Percentiles rank a stretch among this genome's conserved stretches.
These are phyloP conservation scores for Actinidia polygama DNA, from an alignment of 179 eudicot genomes.

Conservation along the genomic window DNA sequence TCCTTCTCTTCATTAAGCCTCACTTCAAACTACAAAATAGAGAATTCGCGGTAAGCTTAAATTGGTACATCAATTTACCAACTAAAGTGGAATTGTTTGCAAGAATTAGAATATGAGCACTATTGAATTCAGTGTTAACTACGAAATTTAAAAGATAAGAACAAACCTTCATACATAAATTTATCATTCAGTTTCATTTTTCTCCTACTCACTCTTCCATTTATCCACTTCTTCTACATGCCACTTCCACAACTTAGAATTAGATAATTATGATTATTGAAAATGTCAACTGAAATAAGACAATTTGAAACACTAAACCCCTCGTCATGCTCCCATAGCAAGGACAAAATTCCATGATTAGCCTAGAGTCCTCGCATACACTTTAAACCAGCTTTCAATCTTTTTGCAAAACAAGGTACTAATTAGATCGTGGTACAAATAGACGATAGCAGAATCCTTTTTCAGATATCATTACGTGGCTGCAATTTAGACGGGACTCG, in stretches of 20 bases:
- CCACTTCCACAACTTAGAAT: background rate
- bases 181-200: background rate
- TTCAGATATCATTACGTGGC: background rate
- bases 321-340: background rate
- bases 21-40: slow-evolving; percentile 58
- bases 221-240: background rate
- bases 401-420: background rate
- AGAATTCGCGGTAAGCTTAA: background rate
- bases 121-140: no score
- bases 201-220: background rate
- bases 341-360: background rate
- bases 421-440: background rate
- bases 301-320: background rate
- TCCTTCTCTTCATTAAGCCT: slow-evolving; percentile 73
- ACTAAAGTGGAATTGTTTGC: no score
- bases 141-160: no score
- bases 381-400: background rate
- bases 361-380: background rate
- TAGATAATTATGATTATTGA: background rate
- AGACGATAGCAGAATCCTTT: background rate
- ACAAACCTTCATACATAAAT: background rate
- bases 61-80: background rate
- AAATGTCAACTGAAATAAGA: background rate
- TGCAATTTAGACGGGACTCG: background rate
- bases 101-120: background rate